Percentiles rank a stretch among this genome's conserved stretches.
Evolutionary conservation across 768 basidiomycete species (phyloP).

Genomic region (Mycena epipterygia): DNA sequence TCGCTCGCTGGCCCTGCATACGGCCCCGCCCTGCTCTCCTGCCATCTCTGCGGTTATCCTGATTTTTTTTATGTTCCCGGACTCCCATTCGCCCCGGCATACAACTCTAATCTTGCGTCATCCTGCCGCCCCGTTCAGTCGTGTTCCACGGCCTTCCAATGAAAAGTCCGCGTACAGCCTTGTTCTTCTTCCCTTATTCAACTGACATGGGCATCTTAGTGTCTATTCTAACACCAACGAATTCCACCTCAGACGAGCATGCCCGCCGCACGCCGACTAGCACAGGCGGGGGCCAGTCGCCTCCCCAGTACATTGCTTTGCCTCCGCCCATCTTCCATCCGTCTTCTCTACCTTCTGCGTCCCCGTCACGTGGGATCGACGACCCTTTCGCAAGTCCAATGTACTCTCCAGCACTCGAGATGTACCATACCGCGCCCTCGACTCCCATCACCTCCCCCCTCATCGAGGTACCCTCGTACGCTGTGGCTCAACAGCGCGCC

Average conservation of each 20-base stretch:
- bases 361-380: slow-evolving; percentile 49
- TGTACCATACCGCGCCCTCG: slow-evolving; percentile 64
- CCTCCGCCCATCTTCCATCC: slow-evolving; percentile 48
- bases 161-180: slow-evolving; percentile 22
- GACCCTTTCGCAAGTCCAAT: slow-evolving; percentile 53
- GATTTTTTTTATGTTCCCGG: slow-evolving; percentile 31
- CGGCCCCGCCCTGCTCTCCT: slow-evolving; percentile 5
- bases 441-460: slow-evolving; percentile 55
- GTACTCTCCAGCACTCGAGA: slow-evolving; percentile 51
- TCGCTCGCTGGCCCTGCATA: slow-evolving; percentile 13
- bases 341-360: slow-evolving; percentile 45
- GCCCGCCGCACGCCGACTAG: slow-evolving; percentile 33
- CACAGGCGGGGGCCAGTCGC: slow-evolving; percentile 37
- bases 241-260: slow-evolving; percentile 18
- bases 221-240: slow-evolving; percentile 19
- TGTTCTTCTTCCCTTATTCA: not conserved
- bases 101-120: slow-evolving; percentile 33
- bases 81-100: slow-evolving; percentile 13
- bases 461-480: slow-evolving; percentile 47
- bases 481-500: slow-evolving; percentile 57
- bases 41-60: not conserved
- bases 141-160: slow-evolving; percentile 30
- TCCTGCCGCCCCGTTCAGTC: slow-evolving; percentile 36
- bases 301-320: slow-evolving; percentile 51
- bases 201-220: slow-evolving; percentile 37